Conservation (phyloP, 2,329 filamentous ascomycete genomes). For the Xylariaceae sp. region DNA sequence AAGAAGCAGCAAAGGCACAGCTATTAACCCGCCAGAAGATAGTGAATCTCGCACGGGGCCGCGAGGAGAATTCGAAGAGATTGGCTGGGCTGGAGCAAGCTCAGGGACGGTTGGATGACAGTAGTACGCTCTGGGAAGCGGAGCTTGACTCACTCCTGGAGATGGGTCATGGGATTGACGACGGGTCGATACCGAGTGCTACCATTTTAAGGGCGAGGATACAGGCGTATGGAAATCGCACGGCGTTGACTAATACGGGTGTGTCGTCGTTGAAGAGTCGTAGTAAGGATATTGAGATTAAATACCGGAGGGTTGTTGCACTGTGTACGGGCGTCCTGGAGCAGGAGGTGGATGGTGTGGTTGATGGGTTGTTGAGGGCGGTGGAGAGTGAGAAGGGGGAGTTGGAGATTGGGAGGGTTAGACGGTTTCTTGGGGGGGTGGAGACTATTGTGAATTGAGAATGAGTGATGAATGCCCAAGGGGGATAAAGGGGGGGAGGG, state of each 20-base stretch:
- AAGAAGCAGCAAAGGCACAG: conserved; percentile 60
- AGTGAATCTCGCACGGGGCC: conserved; percentile 70
- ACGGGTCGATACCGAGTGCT: conserved; percentile 51
- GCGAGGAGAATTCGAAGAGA: conserved; percentile 62
- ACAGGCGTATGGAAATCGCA: conserved; percentile 66
- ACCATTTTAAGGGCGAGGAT: conserved; percentile 63
- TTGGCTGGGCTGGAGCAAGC: conserved; percentile 45
- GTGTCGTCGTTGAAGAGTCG: conserved; percentile 70
- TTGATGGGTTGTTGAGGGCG: conserved; percentile 77
- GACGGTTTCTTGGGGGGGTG: conserved; percentile 75
- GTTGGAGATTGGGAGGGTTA: conserved; percentile 70
- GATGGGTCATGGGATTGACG: conserved; percentile 30
- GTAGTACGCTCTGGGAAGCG: conserved; percentile 48
- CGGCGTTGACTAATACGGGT: conserved; percentile 61
- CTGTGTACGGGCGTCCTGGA: conserved; percentile 80
- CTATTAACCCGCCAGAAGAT: conserved; percentile 68
- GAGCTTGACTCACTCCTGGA: conserved; percentile 48
- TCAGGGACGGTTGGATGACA: conserved; percentile 41
- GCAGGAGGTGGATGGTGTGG: conserved; percentile 71
- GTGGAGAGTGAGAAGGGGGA: conserved; percentile 82
- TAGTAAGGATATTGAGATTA: conserved; percentile 78
- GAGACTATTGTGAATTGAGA: conserved; percentile 54
- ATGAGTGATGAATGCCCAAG: no score
- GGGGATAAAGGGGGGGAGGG: no score
- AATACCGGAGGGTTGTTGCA: conserved; percentile 84